Percentiles rank a stretch among this genome's conserved stretches.
Evolutionary conservation across 148 eudicot genomes (phyloP).

Genomic region (Nyssa sinensis): DNA sequence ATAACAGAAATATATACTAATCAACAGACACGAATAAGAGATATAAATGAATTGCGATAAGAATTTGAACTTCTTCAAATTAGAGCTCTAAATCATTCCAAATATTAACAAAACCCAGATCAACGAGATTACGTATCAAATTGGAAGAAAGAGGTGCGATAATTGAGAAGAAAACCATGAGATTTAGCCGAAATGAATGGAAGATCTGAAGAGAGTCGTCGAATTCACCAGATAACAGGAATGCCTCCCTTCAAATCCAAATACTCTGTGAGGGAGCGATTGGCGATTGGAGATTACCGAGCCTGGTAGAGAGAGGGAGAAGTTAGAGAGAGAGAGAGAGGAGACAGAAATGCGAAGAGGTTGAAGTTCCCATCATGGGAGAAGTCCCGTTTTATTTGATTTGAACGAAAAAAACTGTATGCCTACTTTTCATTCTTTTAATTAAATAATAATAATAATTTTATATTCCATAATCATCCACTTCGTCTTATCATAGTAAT

Average conservation of each 20-base stretch:
- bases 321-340: constrained; percentile 3
- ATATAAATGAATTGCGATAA: background rate
- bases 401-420: constrained; percentile 3
- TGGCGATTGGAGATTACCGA: too few species aligned
- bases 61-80: background rate
- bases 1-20: too few species aligned
- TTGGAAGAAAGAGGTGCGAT: background rate
- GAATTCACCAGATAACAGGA: constrained; percentile 4
- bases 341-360: background rate
- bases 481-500: too few species aligned
- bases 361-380: background rate
- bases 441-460: too few species aligned
- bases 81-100: background rate
- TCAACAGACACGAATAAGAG: background rate
- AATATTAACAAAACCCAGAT: background rate
- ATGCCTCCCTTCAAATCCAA: background rate
- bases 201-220: background rate
- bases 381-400: constrained; percentile 1
- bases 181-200: background rate
- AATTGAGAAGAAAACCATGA: background rate
- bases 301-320: background rate
- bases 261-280: too few species aligned
- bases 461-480: too few species aligned
- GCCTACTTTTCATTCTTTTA: background rate
- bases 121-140: background rate